These are phyloP conservation scores for Saccharomyces pastorianus DNA, from an alignment of 1,139 yeast genomes.

Conservation along the genomic window DNA sequence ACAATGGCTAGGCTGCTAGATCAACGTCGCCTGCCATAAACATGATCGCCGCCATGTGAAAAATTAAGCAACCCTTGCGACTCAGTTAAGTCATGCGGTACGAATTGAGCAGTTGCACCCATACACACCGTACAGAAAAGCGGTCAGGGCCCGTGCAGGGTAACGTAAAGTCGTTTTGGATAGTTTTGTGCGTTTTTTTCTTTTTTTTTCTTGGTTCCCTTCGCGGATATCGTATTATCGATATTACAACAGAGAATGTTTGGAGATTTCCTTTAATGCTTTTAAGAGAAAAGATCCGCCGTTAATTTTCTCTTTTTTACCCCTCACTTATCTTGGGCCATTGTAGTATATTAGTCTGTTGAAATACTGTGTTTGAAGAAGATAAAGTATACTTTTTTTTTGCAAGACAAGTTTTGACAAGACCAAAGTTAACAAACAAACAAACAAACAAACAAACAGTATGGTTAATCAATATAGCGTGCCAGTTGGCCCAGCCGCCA, in stretches of 20 bases:
- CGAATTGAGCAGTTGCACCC: not conserved
- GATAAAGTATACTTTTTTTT: not conserved
- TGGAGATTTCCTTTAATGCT: not conserved
- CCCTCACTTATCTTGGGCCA: not conserved
- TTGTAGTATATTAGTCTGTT: not conserved
- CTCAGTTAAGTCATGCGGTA: not conserved
- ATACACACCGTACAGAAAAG: not conserved
- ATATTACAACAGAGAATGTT: not conserved
- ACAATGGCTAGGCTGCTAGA: too few relatives aligned
- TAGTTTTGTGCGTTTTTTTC: not conserved
- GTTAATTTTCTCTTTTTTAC: not conserved
- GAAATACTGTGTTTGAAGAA: not conserved
- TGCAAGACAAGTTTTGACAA: not conserved
- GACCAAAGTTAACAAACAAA: not conserved
- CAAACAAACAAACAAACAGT: not conserved
- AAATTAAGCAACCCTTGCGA: not conserved
- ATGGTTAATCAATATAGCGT: conserved; percentile 33
- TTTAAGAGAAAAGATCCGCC: not conserved
- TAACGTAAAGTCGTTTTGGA: too few relatives aligned
- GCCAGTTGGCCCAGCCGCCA: conserved; percentile 67
- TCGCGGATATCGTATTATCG: conserved; percentile 1
- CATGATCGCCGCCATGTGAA: not conserved
- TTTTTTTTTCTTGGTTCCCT: conserved; percentile 1
- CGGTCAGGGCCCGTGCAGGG: too few relatives aligned
- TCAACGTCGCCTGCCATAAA: not conserved